Conservation (phyloP, 148 eudicot species). For the Talinum fruticosum region DNA sequence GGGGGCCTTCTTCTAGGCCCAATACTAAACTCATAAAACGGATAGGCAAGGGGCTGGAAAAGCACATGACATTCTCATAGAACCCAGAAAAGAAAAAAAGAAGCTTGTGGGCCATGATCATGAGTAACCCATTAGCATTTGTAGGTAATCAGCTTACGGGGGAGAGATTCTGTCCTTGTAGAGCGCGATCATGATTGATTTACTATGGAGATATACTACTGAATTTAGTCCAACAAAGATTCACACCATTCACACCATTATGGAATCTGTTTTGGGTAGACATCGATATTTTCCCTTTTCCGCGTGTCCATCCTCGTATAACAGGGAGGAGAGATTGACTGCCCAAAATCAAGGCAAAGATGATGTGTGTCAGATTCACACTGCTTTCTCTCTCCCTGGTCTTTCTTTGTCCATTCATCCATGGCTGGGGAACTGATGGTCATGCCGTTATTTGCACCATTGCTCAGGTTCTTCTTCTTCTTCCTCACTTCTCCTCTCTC, state of each 20-base stretch:
- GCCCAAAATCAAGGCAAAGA: not conserved
- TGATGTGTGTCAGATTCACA: not conserved
- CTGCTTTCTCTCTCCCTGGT: constrained; percentile 10
- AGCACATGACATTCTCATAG: too few species aligned
- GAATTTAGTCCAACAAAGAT: not conserved
- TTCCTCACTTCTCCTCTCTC: too few species aligned
- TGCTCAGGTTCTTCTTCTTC: constrained; percentile 55
- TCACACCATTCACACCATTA: constrained; percentile 6
- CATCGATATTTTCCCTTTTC: not conserved
- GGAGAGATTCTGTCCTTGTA: not conserved
- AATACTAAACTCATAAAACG: too few species aligned
- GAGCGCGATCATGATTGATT: not conserved
- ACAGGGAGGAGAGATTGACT: too few species aligned
- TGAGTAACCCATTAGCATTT: too few species aligned
- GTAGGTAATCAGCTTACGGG: not conserved
- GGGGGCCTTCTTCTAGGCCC: too few species aligned
- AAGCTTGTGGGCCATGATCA: too few species aligned
- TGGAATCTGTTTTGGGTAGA: not conserved
- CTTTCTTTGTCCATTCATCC: constrained; percentile 24
- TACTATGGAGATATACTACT: not conserved
- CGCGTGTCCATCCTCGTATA: not conserved
- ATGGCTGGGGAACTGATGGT: constrained; percentile 66
- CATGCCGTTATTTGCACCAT: constrained; percentile 52
- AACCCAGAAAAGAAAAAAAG: too few species aligned
- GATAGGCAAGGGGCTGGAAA: too few species aligned